These are phyloP conservation scores for Xylaria hypoxylon DNA, from an alignment of 2,329 filamentous ascomycete genomes.

Conservation along the genomic window DNA sequence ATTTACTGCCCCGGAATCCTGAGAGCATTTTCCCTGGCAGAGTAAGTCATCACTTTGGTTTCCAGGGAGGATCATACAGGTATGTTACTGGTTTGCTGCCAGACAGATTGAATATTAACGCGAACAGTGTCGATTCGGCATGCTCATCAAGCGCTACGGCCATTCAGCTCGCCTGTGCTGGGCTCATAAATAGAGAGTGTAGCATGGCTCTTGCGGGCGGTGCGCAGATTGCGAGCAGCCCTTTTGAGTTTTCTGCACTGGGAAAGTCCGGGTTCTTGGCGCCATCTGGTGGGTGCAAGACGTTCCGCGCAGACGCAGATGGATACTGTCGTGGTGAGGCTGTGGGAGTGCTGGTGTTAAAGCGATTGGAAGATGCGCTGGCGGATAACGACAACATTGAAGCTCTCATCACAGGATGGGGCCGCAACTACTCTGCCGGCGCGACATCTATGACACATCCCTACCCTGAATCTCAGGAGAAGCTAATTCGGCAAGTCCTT, in stretches of 20 bases:
- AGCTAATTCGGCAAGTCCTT: constrained; percentile 42
- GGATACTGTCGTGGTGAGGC: constrained; percentile 56
- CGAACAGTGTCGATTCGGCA: constrained; percentile 46
- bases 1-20: constrained; percentile 32
- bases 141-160: constrained; percentile 53
- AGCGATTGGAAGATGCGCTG: constrained; percentile 52
- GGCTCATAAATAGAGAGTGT: constrained; percentile 47
- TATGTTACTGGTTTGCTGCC: constrained; percentile 10
- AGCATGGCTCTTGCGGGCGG: constrained; percentile 41
- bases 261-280: constrained; percentile 41
- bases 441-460: constrained; percentile 69
- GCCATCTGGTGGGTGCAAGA: constrained; percentile 43
- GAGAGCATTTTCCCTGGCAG: constrained; percentile 42
- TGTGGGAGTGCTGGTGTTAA: constrained; percentile 44
- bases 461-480: constrained; percentile 46
- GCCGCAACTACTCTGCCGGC: constrained; percentile 78
- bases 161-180: constrained; percentile 52
- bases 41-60: constrained; percentile 50
- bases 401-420: constrained; percentile 60
- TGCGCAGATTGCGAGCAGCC: constrained; percentile 30
- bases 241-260: constrained; percentile 37
- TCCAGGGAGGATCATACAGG: constrained; percentile 47
- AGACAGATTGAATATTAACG: not conserved
- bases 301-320: constrained; percentile 56
- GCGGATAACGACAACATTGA: constrained; percentile 59